These are phyloP conservation scores for Coleophoma eucalyptorum DNA, from an alignment of 2,329 filamentous ascomycete species.

Conservation along the genomic window DNA sequence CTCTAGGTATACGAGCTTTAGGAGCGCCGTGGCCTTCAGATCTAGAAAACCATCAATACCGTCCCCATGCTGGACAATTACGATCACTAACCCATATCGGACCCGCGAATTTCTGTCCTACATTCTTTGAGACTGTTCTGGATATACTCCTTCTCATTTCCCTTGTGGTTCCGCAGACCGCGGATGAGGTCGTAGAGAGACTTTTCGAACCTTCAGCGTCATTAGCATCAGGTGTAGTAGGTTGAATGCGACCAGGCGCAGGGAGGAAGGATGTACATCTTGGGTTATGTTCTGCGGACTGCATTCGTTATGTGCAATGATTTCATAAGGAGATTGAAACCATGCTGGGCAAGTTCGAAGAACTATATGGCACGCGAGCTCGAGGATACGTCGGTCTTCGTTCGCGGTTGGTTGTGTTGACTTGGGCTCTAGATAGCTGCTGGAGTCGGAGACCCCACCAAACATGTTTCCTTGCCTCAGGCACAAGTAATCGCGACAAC, in stretches of 20 bases:
- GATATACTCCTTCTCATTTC: slow-evolving; percentile 92
- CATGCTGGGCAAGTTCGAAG: no score
- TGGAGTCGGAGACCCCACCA: no score
- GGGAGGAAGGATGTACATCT: neutral
- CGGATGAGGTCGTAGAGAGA: slow-evolving; percentile 98
- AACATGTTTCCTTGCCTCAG: neutral
- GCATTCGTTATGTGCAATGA: neutral
- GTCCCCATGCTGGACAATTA: neutral
- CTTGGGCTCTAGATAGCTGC: no score
- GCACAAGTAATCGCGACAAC: neutral
- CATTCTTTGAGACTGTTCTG: slow-evolving; percentile 94
- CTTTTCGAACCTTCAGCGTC: slow-evolving; percentile 83
- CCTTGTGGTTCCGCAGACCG: slow-evolving; percentile 92
- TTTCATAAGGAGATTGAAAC: no score
- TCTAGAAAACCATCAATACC: slow-evolving; percentile 45
- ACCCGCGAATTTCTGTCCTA: slow-evolving; percentile 82
- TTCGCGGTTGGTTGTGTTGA: no score
- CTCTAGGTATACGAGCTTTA: slow-evolving; percentile 96
- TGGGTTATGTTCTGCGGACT: neutral
- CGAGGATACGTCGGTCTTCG: no score
- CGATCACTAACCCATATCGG: slow-evolving; percentile 75
- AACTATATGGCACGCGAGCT: no score
- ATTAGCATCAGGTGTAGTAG: neutral
- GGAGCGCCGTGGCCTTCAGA: slow-evolving; percentile 89
- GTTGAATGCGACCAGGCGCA: neutral